Evolutionary conservation across 1,139 yeast genomes (phyloP).

Genomic region (Zygoascus hellenicus): DNA sequence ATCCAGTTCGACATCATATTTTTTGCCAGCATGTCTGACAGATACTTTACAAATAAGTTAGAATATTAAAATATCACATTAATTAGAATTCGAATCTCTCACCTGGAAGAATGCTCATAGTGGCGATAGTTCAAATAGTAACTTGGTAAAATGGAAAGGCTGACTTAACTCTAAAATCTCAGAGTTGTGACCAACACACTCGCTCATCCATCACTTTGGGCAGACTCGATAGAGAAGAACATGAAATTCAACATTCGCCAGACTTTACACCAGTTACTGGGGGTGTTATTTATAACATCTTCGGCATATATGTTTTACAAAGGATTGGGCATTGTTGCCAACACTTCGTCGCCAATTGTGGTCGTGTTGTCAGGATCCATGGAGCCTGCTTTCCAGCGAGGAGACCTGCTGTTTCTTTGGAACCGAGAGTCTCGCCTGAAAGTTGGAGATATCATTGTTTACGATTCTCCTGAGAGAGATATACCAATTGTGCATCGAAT

Average conservation of each 20-base stretch:
- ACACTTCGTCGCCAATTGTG: conserved; percentile 89
- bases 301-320: conserved; percentile 94
- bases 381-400: conserved; percentile 99
- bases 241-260: conserved; percentile 24
- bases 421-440: conserved; percentile 61
- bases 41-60: conserved; percentile 21
- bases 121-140: not conserved
- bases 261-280: conserved; percentile 50
- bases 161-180: too few relatives aligned
- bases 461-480: conserved; percentile 69
- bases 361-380: conserved; percentile 96
- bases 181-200: not conserved
- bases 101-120: conserved; percentile 19
- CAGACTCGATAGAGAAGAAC: not conserved
- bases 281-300: conserved; percentile 71
- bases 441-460: conserved; percentile 97
- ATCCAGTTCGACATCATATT: conserved; percentile 61
- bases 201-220: too few relatives aligned
- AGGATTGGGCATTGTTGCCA: conserved; percentile 66
- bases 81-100: not conserved
- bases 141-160: too few relatives aligned
- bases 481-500: conserved; percentile 97
- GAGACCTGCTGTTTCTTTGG: conserved; percentile 89
- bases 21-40: conserved; percentile 82
- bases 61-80: not conserved